Percentiles rank a stretch among this genome's conserved stretches.
These are phyloP conservation scores for Micractinium conductrix DNA, from an alignment of 139 green algal species.

Conservation along the genomic window DNA sequence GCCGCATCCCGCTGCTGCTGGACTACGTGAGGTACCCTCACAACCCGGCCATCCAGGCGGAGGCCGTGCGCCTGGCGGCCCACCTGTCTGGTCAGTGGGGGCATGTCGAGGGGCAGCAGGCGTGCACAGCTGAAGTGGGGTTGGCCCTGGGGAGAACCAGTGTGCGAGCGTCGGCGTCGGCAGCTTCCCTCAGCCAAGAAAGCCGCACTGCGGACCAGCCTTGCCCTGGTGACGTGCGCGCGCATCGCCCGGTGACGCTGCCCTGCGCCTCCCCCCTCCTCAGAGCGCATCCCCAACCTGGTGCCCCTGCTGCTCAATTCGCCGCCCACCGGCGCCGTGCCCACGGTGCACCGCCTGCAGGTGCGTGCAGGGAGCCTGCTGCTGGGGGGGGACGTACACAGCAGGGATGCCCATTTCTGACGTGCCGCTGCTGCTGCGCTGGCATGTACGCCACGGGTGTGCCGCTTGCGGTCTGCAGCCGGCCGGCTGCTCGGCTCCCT, in stretches of 20 bases:
- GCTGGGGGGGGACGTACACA: background rate
- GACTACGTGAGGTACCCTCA: slow-evolving; percentile 74
- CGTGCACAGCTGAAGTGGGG: too few species aligned
- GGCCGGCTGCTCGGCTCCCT: background rate
- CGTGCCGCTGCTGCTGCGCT: too few species aligned
- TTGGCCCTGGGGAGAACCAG: too few species aligned
- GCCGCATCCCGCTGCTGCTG: slow-evolving; percentile 59
- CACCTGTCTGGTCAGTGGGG: slow-evolving; percentile 1
- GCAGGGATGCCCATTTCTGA: too few species aligned
- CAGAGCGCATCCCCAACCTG: slow-evolving; percentile 62
- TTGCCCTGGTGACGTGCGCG: too few species aligned
- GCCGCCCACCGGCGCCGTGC: background rate
- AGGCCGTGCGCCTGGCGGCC: slow-evolving; percentile 63
- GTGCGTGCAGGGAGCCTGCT: background rate
- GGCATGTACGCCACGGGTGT: background rate
- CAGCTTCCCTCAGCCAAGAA: too few species aligned
- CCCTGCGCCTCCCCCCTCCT: background rate
- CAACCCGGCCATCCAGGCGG: slow-evolving; percentile 62
- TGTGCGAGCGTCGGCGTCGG: too few species aligned
- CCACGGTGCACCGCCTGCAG: slow-evolving; percentile 32
- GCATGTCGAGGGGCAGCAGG: too few species aligned
- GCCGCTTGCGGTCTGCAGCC: background rate
- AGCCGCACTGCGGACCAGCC: too few species aligned
- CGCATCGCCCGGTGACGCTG: too few species aligned
- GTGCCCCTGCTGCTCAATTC: slow-evolving; percentile 62